phyloP scores from a whole-genome alignment of 2,329 filamentous ascomycete species.

The Ceratocystis cacaofunesta region DNA sequence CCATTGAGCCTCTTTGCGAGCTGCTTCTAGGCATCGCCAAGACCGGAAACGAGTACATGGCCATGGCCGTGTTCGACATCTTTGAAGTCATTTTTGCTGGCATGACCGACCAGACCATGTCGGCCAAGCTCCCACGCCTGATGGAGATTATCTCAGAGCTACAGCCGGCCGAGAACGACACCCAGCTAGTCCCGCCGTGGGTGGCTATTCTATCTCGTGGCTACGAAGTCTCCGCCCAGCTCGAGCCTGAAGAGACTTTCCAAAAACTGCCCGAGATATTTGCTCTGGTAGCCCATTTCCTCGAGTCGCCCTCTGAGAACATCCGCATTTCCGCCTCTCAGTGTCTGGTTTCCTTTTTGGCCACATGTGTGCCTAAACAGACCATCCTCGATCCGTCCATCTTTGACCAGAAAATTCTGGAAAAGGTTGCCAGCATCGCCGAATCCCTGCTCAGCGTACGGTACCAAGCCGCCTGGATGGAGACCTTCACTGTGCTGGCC shows the following conservation, averaged over 20 bases:
- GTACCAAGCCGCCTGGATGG: constrained; percentile 86
- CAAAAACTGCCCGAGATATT: constrained; percentile 79
- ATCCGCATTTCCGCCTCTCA: constrained; percentile 90
- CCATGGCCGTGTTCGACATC: constrained; percentile 90
- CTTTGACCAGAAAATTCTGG: constrained; percentile 79
- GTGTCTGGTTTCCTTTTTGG: constrained; percentile 83
- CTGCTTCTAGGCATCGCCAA: constrained; percentile 75
- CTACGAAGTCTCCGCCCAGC: constrained; percentile 82
- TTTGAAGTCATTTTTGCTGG: constrained; percentile 94
- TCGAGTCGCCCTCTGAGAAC: constrained; percentile 78
- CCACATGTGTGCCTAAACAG: constrained; percentile 71
- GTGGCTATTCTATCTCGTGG: constrained; percentile 88
- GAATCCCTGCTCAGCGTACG: constrained; percentile 70
- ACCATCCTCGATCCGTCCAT: constrained; percentile 79
- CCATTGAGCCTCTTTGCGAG: constrained; percentile 85
- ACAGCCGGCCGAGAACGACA: constrained; percentile 82
- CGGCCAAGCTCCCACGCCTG: constrained; percentile 74
- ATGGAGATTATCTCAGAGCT: constrained; percentile 86
- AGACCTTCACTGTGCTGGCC: constrained; percentile 78
- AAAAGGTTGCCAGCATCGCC: constrained; percentile 60
- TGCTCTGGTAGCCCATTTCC: constrained; percentile 60
- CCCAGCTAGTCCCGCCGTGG: constrained; percentile 88
- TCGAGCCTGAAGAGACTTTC: constrained; percentile 83
- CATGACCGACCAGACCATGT: constrained; percentile 78
- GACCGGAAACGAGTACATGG: constrained; percentile 87